Conservation (phyloP, 192 early-diverging fungal species). For the Mortierella claussenii region DNA sequence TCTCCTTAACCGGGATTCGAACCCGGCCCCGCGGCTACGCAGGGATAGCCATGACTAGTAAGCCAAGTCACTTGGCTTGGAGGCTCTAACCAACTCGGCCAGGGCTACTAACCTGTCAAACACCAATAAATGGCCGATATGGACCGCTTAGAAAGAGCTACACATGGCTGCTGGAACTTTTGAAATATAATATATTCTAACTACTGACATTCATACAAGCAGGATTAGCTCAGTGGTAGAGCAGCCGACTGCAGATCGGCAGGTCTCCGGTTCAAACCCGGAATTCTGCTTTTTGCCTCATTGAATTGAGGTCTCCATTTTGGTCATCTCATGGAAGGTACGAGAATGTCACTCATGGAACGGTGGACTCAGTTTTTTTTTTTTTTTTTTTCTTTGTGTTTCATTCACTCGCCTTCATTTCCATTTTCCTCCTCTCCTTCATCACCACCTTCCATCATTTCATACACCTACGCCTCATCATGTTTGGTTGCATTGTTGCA, state of each 20-base stretch:
- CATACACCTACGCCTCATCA: slow-evolving; percentile 34
- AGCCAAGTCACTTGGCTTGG: too few relatives aligned
- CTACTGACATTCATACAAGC: too few relatives aligned
- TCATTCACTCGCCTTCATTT: background rate
- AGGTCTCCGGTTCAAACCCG: slow-evolving; percentile 75
- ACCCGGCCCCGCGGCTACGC: too few relatives aligned
- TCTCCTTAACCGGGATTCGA: too few relatives aligned
- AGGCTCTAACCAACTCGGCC: too few relatives aligned
- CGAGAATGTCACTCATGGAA: slow-evolving; percentile 12
- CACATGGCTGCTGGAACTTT: too few relatives aligned
- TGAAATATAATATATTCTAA: too few relatives aligned
- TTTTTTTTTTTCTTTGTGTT: background rate
- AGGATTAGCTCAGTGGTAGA: slow-evolving; percentile 75
- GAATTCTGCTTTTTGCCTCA: slow-evolving; percentile 58
- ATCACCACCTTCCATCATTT: background rate
- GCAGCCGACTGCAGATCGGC: slow-evolving; percentile 74
- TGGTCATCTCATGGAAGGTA: slow-evolving; percentile 2
- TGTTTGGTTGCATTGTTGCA: slow-evolving; percentile 95
- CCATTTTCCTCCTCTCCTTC: background rate
- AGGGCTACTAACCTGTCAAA: too few relatives aligned
- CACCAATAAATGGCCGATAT: too few relatives aligned
- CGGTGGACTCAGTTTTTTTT: background rate
- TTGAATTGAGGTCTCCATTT: too few relatives aligned
- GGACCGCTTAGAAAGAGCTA: too few relatives aligned
- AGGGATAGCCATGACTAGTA: too few relatives aligned